Evolutionary conservation across 805 yeast species (phyloP).

Genomic region (Lipomyces orientalis): DNA sequence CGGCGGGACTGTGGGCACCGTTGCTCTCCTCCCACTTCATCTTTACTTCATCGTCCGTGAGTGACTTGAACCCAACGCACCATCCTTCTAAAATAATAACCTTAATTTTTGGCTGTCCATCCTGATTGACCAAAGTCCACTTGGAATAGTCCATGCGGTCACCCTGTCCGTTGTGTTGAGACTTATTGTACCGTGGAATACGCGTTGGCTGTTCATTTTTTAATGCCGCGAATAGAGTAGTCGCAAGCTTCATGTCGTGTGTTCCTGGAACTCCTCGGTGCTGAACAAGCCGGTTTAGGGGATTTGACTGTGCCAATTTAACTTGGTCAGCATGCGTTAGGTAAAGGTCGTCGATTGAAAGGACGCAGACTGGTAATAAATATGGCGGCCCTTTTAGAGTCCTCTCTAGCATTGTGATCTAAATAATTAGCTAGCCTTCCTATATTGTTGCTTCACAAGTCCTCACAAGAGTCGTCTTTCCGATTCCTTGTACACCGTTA

Average conservation of each 20-base stretch:
- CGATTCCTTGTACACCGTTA: constrained; percentile 39
- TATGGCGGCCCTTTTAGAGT: constrained; percentile 25
- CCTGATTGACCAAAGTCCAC: constrained; percentile 49
- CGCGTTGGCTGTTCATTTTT: constrained; percentile 41
- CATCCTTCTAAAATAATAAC: constrained; percentile 89
- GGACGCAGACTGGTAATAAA: constrained; percentile 41
- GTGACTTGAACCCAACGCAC: constrained; percentile 78
- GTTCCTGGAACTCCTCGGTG: constrained; percentile 96
- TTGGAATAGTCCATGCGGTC: constrained; percentile 59
- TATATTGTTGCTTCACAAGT: not conserved
- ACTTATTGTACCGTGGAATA: constrained; percentile 80
- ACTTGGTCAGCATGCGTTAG: constrained; percentile 67
- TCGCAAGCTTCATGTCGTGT: constrained; percentile 66
- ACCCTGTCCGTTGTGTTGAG: constrained; percentile 73
- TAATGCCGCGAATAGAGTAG: constrained; percentile 44
- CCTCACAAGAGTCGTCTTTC: constrained; percentile 37
- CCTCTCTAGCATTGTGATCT: constrained; percentile 20
- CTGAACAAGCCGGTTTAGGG: constrained; percentile 60
- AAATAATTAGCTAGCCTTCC: not conserved
- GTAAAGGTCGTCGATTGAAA: constrained; percentile 89
- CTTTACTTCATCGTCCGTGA: constrained; percentile 45
- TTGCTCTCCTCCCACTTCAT: constrained; percentile 32
- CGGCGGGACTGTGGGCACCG: constrained; percentile 35
- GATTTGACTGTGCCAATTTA: constrained; percentile 49
- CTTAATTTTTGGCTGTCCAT: constrained; percentile 53